phyloP scores from a whole-genome alignment of 306 rosid genomes.

The Chamaecrista fasciculata region DNA sequence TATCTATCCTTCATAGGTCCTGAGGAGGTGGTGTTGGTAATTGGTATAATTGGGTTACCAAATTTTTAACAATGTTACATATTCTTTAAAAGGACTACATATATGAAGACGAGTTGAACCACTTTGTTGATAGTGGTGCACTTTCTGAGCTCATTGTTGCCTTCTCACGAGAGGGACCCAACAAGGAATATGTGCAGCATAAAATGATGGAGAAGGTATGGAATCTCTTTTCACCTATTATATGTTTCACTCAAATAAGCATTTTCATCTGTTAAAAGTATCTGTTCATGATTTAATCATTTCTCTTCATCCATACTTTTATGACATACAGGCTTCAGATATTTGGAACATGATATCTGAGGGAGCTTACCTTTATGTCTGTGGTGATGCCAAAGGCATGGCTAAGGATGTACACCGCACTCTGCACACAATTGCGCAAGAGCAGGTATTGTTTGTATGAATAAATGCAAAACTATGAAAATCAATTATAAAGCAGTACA shows the following conservation, averaged over 20 bases:
- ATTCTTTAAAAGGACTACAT: constrained; percentile 68
- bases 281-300: not conserved
- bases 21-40: not conserved
- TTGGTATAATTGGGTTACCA: not conserved
- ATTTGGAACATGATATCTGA: constrained; percentile 82
- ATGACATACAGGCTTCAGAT: constrained; percentile 73
- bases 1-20: constrained; percentile 2
- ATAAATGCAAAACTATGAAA: not conserved
- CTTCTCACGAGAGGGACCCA: constrained; percentile 92
- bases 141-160: constrained; percentile 89
- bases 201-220: constrained; percentile 85
- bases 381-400: constrained; percentile 99
- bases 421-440: constrained; percentile 76
- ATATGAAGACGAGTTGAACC: constrained; percentile 83
- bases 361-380: constrained; percentile 86
- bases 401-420: constrained; percentile 97
- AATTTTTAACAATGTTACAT: not conserved
- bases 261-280: not conserved
- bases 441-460: constrained; percentile 53
- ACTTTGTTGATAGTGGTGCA: constrained; percentile 63
- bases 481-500: not conserved
- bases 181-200: constrained; percentile 93
- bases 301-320: constrained; percentile 26
- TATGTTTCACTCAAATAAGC: not conserved
- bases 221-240: not conserved